phyloP scores from a whole-genome alignment of 2,329 filamentous ascomycete species.

The Emmonsia crescens region DNA sequence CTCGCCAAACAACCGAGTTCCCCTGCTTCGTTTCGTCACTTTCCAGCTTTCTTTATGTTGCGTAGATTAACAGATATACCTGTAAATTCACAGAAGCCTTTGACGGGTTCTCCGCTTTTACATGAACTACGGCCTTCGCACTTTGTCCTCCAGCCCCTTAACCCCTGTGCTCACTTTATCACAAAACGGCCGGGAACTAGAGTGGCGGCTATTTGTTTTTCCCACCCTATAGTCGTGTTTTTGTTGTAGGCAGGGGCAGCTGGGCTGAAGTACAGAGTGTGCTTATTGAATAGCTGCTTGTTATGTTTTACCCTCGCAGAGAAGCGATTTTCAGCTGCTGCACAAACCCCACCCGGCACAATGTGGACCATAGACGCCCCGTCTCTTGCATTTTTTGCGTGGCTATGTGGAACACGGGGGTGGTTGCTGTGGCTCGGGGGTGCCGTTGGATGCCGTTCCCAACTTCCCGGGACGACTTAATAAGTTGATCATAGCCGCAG shows the following conservation, averaged over 20 bases:
- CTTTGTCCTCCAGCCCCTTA: neutral
- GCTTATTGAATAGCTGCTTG: neutral
- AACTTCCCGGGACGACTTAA: too few relatives aligned
- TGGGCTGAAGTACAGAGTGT: neutral
- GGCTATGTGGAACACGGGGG: too few relatives aligned
- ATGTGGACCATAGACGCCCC: too few relatives aligned
- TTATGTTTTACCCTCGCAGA: too few relatives aligned
- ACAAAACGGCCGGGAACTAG: neutral
- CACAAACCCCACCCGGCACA: too few relatives aligned
- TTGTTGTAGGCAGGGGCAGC: neutral
- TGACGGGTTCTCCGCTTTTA: neutral
- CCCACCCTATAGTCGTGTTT: neutral
- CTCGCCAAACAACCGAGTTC: neutral
- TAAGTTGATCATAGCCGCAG: too few relatives aligned
- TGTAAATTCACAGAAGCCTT: neutral
- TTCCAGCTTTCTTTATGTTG: neutral
- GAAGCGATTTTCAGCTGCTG: neutral
- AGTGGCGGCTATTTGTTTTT: neutral
- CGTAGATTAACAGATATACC: neutral
- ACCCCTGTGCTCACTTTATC: neutral
- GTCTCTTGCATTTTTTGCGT: too few relatives aligned
- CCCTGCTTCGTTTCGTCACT: neutral
- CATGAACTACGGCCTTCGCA: neutral
- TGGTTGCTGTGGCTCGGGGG: too few relatives aligned
- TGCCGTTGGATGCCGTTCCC: too few relatives aligned